A percentile compares a stretch with the other conserved stretches of the same genome.
These are phyloP conservation scores for Lipomyces japonicus DNA, from an alignment of 805 yeast species.

Conservation along the genomic window DNA sequence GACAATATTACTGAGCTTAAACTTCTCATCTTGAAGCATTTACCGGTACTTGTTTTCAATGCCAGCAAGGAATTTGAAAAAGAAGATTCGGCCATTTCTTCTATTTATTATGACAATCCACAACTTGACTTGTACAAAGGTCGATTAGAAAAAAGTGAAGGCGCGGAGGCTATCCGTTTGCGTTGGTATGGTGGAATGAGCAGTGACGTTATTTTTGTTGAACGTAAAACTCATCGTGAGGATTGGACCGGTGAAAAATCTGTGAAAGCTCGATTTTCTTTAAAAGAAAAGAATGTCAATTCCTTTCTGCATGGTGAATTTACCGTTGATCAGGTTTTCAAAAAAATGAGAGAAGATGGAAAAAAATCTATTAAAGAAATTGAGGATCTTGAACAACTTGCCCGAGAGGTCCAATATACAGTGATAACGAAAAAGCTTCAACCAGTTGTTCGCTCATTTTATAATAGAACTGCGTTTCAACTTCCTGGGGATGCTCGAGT, in stretches of 20 bases:
- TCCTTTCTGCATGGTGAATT: slow-evolving; percentile 76
- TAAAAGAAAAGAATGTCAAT: slow-evolving; percentile 88
- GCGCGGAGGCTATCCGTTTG: slow-evolving; percentile 96
- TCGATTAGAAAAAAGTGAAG: slow-evolving; percentile 91
- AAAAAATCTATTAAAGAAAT: slow-evolving; percentile 83
- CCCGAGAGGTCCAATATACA: slow-evolving; percentile 88
- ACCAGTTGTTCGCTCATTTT: slow-evolving; percentile 94
- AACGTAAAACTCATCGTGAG: slow-evolving; percentile 96
- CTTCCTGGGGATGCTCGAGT: slow-evolving; percentile 99
- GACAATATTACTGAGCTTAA: slow-evolving; percentile 96
- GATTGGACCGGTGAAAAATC: slow-evolving; percentile 99
- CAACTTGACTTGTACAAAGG: slow-evolving; percentile 90
- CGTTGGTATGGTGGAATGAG: slow-evolving; percentile 99
- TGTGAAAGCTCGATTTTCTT: slow-evolving; percentile 93
- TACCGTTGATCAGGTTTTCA: slow-evolving; percentile 86
- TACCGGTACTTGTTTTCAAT: slow-evolving; percentile 95
- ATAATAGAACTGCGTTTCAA: slow-evolving; percentile 98
- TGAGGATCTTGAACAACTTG: slow-evolving; percentile 86
- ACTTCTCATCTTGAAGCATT: slow-evolving; percentile 84
- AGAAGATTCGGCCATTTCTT: slow-evolving; percentile 94
- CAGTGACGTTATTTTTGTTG: slow-evolving; percentile 87
- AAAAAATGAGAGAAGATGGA: slow-evolving; percentile 88
- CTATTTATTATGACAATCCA: slow-evolving; percentile 90
- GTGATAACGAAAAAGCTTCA: slow-evolving; percentile 77
- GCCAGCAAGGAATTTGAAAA: slow-evolving; percentile 91